phyloP scores from a whole-genome alignment of 2,329 filamentous ascomycete genomes.

The Hypoxylon sp. region DNA sequence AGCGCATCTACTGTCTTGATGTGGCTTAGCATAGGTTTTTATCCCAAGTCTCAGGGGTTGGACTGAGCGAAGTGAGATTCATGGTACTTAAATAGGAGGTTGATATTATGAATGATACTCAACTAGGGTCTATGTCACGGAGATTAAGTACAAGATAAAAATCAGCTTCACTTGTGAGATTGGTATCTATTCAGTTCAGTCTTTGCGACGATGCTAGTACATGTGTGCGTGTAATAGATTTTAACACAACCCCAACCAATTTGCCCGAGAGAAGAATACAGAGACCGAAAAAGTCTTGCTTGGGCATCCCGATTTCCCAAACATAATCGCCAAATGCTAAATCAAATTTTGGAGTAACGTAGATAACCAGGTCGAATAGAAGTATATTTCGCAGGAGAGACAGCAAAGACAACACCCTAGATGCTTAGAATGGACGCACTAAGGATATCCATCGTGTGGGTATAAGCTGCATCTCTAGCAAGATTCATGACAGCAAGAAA shows the following conservation, averaged over 20 bases:
- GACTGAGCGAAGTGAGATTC: no score
- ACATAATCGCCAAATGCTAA: constrained; percentile 8
- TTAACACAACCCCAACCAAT: constrained; percentile 27
- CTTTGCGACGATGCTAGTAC: constrained; percentile 26
- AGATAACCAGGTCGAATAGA: constrained; percentile 26
- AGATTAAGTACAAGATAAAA: no score
- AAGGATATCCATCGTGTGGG: constrained; percentile 27
- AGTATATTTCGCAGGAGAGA: constrained; percentile 20
- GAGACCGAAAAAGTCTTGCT: constrained; percentile 16
- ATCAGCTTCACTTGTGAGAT: no score
- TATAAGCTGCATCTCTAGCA: constrained; percentile 39
- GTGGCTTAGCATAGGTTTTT: no score
- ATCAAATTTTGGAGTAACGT: no score
- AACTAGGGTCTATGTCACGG: no score
- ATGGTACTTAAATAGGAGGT: no score
- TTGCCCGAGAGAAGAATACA: constrained; percentile 25
- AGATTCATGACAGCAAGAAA: constrained; percentile 31
- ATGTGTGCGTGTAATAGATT: constrained; percentile 30
- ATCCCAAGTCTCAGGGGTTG: no score
- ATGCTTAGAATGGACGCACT: constrained; percentile 14
- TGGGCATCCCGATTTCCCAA: constrained; percentile 18
- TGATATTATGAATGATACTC: no score
- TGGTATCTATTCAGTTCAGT: no score
- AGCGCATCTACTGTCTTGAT: no score
- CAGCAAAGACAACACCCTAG: constrained; percentile 24